Conservation (phyloP, 176 grass and related monocot species). For the Triticum monococcum region DNA sequence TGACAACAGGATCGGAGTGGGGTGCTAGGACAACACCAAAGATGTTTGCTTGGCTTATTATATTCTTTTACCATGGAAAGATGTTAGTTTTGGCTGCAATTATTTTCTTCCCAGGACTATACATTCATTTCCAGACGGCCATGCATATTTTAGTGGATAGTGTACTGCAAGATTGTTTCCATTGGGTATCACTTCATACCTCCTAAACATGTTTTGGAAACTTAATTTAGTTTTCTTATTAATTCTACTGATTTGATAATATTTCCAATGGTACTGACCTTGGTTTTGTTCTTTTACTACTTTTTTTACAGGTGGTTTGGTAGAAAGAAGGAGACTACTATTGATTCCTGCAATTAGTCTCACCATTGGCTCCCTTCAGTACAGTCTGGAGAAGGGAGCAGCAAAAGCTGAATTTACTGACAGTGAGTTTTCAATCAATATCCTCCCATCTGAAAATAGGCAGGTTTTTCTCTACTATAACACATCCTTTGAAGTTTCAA, state of each 20-base stretch:
- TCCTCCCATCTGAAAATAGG: neutral
- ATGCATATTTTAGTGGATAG: neutral
- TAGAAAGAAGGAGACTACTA: slow-evolving; percentile 59
- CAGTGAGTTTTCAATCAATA: slow-evolving; percentile 52
- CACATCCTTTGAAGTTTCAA: neutral
- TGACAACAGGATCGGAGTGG: too few relatives aligned
- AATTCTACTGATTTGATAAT: neutral
- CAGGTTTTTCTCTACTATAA: neutral
- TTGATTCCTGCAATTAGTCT: slow-evolving; percentile 56
- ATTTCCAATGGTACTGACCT: neutral
- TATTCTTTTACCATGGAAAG: too few relatives aligned
- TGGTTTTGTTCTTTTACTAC: neutral
- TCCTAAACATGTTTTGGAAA: neutral
- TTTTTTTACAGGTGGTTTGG: slow-evolving; percentile 39
- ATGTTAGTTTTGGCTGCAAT: too few relatives aligned
- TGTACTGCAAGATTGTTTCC: neutral
- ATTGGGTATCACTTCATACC: neutral
- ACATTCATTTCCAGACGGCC: neutral
- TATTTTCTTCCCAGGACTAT: neutral
- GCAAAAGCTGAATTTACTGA: slow-evolving; percentile 81
- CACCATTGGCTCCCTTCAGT: slow-evolving; percentile 39
- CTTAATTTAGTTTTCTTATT: too few relatives aligned
- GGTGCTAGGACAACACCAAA: neutral
- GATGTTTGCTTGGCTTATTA: neutral
- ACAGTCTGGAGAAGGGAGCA: slow-evolving; percentile 31